These are phyloP conservation scores for Dactylellina leptospora DNA, from an alignment of 2,329 filamentous ascomycete genomes.

Conservation along the genomic window DNA sequence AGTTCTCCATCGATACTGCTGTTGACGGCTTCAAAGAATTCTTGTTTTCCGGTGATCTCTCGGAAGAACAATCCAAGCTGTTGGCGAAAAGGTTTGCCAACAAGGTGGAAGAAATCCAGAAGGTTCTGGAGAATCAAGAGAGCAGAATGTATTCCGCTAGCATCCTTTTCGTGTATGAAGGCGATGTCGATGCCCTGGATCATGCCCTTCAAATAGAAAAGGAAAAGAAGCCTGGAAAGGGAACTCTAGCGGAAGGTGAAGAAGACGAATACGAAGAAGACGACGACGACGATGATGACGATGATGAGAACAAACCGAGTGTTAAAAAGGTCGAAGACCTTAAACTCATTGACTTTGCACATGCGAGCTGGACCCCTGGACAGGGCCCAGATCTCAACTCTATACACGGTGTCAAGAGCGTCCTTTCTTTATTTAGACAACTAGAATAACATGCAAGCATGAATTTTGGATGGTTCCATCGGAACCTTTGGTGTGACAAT, in stretches of 20 bases:
- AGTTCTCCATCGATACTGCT: slow-evolving; percentile 67
- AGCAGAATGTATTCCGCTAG: slow-evolving; percentile 74
- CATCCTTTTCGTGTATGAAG: slow-evolving; percentile 73
- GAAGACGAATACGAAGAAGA: slow-evolving; percentile 61
- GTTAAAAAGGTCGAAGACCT: slow-evolving; percentile 76
- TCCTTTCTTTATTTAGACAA: slow-evolving; percentile 59
- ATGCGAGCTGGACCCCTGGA: slow-evolving; percentile 83
- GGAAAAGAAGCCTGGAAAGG: slow-evolving; percentile 55
- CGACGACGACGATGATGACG: slow-evolving; percentile 67
- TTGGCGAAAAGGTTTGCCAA: slow-evolving; percentile 62
- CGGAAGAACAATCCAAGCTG: slow-evolving; percentile 62
- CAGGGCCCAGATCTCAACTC: slow-evolving; percentile 86
- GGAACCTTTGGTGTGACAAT: background rate
- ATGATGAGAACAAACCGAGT: slow-evolving; percentile 61
- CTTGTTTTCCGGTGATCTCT: slow-evolving; percentile 63
- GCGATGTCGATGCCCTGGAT: slow-evolving; percentile 68
- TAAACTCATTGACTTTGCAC: slow-evolving; percentile 96
- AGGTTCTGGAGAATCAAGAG: slow-evolving; percentile 69
- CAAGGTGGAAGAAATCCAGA: slow-evolving; percentile 67
- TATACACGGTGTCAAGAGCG: slow-evolving; percentile 75
- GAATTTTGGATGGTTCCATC: background rate
- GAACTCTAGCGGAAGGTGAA: slow-evolving; percentile 54
- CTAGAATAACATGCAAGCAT: slow-evolving; percentile 11
- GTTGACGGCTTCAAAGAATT: slow-evolving; percentile 69
- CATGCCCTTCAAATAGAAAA: slow-evolving; percentile 62